Evolutionary conservation across 331 rosid genomes (phyloP).

Genomic region (Rosa hybrid): DNA sequence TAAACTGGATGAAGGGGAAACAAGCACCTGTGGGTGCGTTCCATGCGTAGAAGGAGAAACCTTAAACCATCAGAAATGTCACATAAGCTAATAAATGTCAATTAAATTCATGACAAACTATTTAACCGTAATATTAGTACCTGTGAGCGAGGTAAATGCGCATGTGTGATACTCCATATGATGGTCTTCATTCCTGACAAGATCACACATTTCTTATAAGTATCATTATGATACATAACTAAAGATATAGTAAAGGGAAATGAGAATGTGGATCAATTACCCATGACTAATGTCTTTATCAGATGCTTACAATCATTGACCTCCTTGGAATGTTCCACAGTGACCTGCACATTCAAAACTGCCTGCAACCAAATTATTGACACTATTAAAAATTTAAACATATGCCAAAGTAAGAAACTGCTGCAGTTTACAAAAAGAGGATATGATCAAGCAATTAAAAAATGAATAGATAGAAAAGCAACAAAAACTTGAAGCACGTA

Average conservation of each 20-base stretch:
- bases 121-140: slow-evolving; percentile 38
- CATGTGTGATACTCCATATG: slow-evolving; percentile 98
- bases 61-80: slow-evolving; percentile 47
- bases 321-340: slow-evolving; percentile 92
- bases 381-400: neutral
- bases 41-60: slow-evolving; percentile 50
- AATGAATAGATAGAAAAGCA: neutral
- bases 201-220: neutral
- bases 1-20: slow-evolving; percentile 72
- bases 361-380: slow-evolving; percentile 67
- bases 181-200: slow-evolving; percentile 97
- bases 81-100: slow-evolving; percentile 28
- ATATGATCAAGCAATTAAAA: slow-evolving; percentile 1
- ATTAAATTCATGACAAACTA: slow-evolving; percentile 23
- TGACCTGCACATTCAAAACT: slow-evolving; percentile 86
- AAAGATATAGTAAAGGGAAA: neutral
- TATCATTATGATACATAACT: neutral
- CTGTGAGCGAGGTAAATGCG: slow-evolving; percentile 93
- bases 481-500: neutral
- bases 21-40: slow-evolving; percentile 70
- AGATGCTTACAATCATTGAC: slow-evolving; percentile 93
- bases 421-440: neutral
- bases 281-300: slow-evolving; percentile 96
- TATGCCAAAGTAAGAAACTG: neutral
- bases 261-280: slow-evolving; percentile 52